Evolutionary conservation across 164 flowering plant genomes (phyloP), one percentile per base, ranked within the genome.

Genomic region (Cinnamomum micranthum): DNA sequence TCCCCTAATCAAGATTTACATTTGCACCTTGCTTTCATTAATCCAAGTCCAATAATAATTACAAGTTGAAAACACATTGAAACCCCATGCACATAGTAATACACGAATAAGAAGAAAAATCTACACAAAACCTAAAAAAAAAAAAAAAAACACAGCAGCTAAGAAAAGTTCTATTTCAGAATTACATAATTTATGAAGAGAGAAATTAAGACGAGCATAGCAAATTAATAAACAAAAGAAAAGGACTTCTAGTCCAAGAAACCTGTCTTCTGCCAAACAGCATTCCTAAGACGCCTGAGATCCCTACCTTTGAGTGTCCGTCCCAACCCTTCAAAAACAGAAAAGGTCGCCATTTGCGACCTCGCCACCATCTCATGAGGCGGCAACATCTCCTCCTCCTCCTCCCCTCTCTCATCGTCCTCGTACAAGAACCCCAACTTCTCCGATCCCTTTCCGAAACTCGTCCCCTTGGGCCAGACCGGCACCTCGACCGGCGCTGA

Each of bases 221-320:
- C 28, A 65, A 65, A 65, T 23, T 15, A 65, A 1, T 4, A 23
- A 23, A 11, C 13, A 25, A 23, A 65, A 27, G 14, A 20, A 5
- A 14, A 14, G 14, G 23, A 17, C 11, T 15, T 82, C 82, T 79
- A 86, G 62, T 85, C 88, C 66, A 86, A 75, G 76, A 88, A 86
- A 78, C 91, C 91, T 76, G 91, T 88, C 73, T 85, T 82, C 84
- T 81, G 88, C 69, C 79, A 84, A 70, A 88, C 84, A 19, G 88
- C 88, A 67, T 86, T 86, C 22, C 91, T 70, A 0, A 86, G 87
- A 2, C 83, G 73, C 13, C 87, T 78, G 58, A 88, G 78, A 78
- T 88, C 91, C 77, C 91, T 80, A 10, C 91, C 91, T 75, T 88
- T 88, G 52, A 88, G 85, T n/a, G 91, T 88, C 80, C 91, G 73